Conservation (phyloP, 371 early-diverging fungal species). For the Ecytonucleospora hepatopenaei region DNA sequence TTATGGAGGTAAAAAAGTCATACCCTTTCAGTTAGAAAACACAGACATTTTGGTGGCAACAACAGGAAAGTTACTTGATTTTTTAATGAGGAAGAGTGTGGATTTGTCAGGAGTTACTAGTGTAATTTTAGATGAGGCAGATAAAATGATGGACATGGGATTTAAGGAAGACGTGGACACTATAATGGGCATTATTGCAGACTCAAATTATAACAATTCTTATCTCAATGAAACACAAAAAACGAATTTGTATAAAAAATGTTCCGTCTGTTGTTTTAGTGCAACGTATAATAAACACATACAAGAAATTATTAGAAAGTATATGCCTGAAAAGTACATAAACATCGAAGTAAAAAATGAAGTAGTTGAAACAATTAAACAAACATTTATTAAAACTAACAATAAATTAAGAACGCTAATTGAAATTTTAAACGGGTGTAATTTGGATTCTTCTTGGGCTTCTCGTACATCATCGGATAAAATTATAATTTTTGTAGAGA, state of each 20-base stretch:
- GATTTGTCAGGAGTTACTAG: constrained; percentile 68
- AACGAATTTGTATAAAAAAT: background rate
- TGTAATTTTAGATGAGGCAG: constrained; percentile 97
- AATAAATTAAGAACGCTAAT: constrained; percentile 73
- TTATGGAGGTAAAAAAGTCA: no score
- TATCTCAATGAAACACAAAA: no score
- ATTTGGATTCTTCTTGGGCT: constrained; percentile 61
- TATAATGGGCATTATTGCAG: constrained; percentile 10
- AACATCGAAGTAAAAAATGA: constrained; percentile 42
- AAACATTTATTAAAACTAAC: constrained; percentile 70
- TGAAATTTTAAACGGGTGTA: constrained; percentile 72
- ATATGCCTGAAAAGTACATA: constrained; percentile 23
- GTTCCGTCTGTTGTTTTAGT: constrained; percentile 39
- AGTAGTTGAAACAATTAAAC: constrained; percentile 59
- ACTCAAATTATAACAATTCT: no score
- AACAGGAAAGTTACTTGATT: constrained; percentile 79
- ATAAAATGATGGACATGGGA: constrained; percentile 92
- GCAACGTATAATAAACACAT: constrained; percentile 47
- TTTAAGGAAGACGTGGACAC: constrained; percentile 73
- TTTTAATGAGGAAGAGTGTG: constrained; percentile 74
- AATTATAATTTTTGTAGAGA: constrained; percentile 79
- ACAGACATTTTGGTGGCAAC: constrained; percentile 76
- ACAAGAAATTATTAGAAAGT: constrained; percentile 25
- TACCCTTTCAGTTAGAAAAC: background rate
- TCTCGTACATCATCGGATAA: constrained; percentile 59